These are phyloP conservation scores for Solanum hybrid DNA, from an alignment of 305 asterid species.

Conservation along the genomic window DNA sequence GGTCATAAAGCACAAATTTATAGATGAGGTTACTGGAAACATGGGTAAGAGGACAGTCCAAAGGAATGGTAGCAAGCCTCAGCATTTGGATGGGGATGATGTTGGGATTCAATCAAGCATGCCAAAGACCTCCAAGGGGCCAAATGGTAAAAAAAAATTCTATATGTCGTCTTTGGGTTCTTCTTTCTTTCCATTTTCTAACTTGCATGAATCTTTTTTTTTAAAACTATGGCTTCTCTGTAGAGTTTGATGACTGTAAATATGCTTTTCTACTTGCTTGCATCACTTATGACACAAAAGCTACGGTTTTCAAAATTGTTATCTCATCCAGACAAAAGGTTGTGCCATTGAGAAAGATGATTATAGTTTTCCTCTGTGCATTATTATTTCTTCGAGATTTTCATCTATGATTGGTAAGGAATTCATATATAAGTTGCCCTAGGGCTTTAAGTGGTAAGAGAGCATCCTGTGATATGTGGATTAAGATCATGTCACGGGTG, in stretches of 20 bases:
- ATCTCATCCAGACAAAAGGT: background rate
- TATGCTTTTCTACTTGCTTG: background rate
- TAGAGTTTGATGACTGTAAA: background rate
- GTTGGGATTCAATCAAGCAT: constrained; percentile 30
- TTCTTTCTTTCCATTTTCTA: background rate
- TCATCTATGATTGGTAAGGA: background rate
- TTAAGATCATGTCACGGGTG: background rate
- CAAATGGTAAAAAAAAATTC: constrained; percentile 1
- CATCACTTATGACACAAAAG: background rate
- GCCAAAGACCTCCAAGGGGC: constrained; percentile 50
- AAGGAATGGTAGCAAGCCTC: constrained; percentile 54
- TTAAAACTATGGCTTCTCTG: background rate
- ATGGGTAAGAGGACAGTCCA: constrained; percentile 41
- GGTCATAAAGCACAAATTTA: constrained; percentile 37
- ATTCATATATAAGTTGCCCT: background rate
- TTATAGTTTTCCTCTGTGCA: background rate
- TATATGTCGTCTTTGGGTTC: background rate
- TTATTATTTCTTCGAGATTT: background rate
- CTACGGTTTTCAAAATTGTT: background rate
- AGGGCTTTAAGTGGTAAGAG: background rate
- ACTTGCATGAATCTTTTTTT: background rate
- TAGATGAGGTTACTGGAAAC: constrained; percentile 42
- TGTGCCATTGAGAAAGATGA: background rate
- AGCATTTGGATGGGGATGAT: constrained; percentile 34
- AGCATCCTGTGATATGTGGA: background rate